A percentile compares a stretch with the other conserved stretches of the same genome.
These are phyloP conservation scores for Diaporthe citri DNA, from an alignment of 2,329 filamentous ascomycete species.

Conservation along the genomic window DNA sequence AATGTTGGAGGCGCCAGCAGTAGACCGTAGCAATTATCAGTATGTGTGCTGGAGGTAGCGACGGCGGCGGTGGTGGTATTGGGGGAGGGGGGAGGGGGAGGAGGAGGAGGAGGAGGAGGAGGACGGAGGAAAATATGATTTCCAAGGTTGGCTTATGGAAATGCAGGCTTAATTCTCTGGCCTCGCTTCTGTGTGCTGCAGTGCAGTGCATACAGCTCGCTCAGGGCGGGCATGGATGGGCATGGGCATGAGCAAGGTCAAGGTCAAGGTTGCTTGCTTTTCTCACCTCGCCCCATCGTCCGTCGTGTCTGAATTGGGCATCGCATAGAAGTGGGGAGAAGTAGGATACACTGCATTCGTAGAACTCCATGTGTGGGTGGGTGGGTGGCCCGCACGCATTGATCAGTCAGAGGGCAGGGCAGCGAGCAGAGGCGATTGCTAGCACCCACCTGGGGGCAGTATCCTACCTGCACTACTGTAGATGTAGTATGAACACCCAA, in stretches of 20 bases:
- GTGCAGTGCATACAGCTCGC: neutral
- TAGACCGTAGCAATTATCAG: neutral
- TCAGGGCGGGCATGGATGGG: neutral
- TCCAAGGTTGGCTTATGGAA: slow-evolving; percentile 1
- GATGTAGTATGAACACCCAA: neutral
- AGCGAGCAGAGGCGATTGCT: neutral
- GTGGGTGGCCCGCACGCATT: neutral
- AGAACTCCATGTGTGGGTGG: neutral
- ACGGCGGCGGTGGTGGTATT: too few relatives aligned
- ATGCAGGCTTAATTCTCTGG: slow-evolving; percentile 19
- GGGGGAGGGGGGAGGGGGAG: neutral
- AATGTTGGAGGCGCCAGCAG: neutral
- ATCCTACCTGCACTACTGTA: neutral
- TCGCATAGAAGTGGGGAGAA: slow-evolving; percentile 20
- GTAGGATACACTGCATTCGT: neutral
- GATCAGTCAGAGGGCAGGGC: slow-evolving; percentile 3
- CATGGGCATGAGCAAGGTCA: slow-evolving; percentile 12
- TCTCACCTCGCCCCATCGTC: neutral
- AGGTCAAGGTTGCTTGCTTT: slow-evolving; percentile 15
- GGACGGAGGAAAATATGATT: neutral
- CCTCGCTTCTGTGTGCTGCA: slow-evolving; percentile 24
- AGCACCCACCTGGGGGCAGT: neutral
- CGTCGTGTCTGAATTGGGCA: slow-evolving; percentile 17
- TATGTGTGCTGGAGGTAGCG: neutral
- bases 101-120: neutral